phyloP scores from a whole-genome alignment of 805 yeast species.

The Saccharomycopsis synnaedendra region DNA sequence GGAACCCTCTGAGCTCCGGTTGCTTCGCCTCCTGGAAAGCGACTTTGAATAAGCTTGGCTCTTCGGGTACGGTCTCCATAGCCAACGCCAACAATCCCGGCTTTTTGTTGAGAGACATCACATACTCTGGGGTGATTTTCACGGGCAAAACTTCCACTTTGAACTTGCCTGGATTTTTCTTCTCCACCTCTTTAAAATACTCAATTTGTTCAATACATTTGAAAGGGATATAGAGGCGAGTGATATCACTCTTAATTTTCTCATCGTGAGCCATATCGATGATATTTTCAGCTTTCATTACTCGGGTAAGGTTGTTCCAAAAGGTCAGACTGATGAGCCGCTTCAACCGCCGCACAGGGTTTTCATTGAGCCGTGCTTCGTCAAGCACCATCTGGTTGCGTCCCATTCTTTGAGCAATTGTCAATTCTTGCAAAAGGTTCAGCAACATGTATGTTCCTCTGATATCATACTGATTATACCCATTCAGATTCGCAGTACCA shows the following conservation, averaged over 20 bases:
- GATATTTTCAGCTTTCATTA: constrained; percentile 50
- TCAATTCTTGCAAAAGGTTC: constrained; percentile 76
- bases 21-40: not conserved
- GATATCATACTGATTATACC: constrained; percentile 59
- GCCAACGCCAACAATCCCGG: constrained; percentile 87
- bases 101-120: constrained; percentile 60
- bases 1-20: constrained; percentile 46
- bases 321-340: constrained; percentile 66
- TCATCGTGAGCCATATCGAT: constrained; percentile 67
- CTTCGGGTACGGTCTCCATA: constrained; percentile 33
- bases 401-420: constrained; percentile 75
- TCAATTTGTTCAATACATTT: constrained; percentile 61
- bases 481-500: constrained; percentile 79
- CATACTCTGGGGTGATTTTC: constrained; percentile 64
- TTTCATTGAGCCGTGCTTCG: constrained; percentile 75
- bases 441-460: constrained; percentile 87
- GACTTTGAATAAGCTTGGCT: not conserved
- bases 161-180: constrained; percentile 27
- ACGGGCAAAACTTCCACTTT: constrained; percentile 73
- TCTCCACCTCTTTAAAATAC: constrained; percentile 46
- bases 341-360: constrained; percentile 69
- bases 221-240: constrained; percentile 70
- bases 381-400: constrained; percentile 69
- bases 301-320: constrained; percentile 72
- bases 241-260: constrained; percentile 56